Conservation (phyloP, 352 stramenopile species). For the Globisporangium solare region DNA sequence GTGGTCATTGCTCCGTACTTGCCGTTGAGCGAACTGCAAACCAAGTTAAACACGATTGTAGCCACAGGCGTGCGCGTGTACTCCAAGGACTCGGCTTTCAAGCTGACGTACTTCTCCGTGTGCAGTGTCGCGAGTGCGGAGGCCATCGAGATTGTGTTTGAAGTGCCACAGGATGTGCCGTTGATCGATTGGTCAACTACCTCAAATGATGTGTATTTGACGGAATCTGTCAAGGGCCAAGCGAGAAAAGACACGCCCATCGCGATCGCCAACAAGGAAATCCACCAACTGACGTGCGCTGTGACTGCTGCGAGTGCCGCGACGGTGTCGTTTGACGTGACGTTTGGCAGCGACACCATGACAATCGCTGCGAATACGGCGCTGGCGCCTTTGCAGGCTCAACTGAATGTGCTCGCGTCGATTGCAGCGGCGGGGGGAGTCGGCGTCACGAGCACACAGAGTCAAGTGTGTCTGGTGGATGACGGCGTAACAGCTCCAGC, state of each 20-base stretch:
- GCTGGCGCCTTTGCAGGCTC: constrained; percentile 28
- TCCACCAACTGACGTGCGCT: constrained; percentile 51
- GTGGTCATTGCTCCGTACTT: constrained; percentile 30
- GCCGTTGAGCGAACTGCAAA: constrained; percentile 46
- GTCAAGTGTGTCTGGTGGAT: constrained; percentile 37
- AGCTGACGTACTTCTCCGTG: constrained; percentile 39
- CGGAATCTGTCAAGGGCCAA: constrained; percentile 51
- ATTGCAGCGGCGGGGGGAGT: constrained; percentile 47
- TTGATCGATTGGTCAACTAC: constrained; percentile 52
- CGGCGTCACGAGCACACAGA: constrained; percentile 30
- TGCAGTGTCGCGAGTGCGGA: constrained; percentile 44
- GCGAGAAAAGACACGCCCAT: constrained; percentile 25
- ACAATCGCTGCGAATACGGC: constrained; percentile 35
- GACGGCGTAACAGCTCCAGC: constrained; percentile 13
- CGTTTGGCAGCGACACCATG: constrained; percentile 30
- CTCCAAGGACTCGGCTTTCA: constrained; percentile 14
- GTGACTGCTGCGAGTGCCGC: constrained; percentile 26
- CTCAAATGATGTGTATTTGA: constrained; percentile 59
- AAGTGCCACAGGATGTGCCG: constrained; percentile 35
- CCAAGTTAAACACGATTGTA: constrained; percentile 48
- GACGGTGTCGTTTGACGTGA: constrained; percentile 43
- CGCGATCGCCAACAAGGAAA: constrained; percentile 49
- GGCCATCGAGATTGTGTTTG: constrained; percentile 61
- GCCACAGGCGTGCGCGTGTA: constrained; percentile 44
- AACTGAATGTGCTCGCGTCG: constrained; percentile 43